phyloP scores from a whole-genome alignment of 371 early-diverging fungal species.

The Mucor saturninus region DNA sequence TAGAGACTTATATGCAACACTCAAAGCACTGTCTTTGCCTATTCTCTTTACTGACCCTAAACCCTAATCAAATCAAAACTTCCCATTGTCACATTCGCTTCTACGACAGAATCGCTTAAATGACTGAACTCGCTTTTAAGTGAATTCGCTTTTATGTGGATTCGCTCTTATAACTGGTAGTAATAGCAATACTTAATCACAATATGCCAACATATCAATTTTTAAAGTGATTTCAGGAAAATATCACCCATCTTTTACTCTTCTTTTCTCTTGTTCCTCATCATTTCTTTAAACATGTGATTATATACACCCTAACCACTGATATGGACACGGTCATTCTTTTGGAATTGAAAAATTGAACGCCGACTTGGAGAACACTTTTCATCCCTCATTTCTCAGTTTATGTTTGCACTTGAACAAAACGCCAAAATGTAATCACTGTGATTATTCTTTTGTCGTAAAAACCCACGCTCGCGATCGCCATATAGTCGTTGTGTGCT shows the following conservation, averaged over 20 bases:
- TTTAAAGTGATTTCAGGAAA: conserved; percentile 19
- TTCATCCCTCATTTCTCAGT: conserved; percentile 5
- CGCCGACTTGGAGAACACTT: conserved; percentile 1
- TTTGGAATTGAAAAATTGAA: conserved; percentile 4
- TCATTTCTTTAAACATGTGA: conserved; percentile 13
- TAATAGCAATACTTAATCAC: conserved; percentile 20
- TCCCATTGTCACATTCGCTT: conserved; percentile 17
- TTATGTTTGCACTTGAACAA: conserved; percentile 22
- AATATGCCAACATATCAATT: conserved; percentile 18
- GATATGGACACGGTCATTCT: conserved; percentile 17
- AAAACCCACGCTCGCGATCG: conserved; percentile 18
- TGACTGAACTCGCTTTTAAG: conserved; percentile 14
- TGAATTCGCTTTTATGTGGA: conserved; percentile 18
- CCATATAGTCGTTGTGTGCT: conserved; percentile 19
- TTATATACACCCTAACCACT: conserved; percentile 19
- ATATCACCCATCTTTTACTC: conserved; percentile 16
- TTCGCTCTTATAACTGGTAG: conserved; percentile 19
- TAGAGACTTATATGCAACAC: conserved; percentile 2
- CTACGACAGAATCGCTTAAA: conserved; percentile 16
- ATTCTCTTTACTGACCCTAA: conserved; percentile 16
- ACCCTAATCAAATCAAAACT: conserved; percentile 18
- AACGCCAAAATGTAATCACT: conserved; percentile 22
- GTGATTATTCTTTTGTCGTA: conserved; percentile 21
- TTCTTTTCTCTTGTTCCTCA: conserved; percentile 17
- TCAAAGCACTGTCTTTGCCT: conserved; percentile 14